Base-by-base conservation (phyloP, 257 asterid genomes). In the Echium plantagineum region DNA sequence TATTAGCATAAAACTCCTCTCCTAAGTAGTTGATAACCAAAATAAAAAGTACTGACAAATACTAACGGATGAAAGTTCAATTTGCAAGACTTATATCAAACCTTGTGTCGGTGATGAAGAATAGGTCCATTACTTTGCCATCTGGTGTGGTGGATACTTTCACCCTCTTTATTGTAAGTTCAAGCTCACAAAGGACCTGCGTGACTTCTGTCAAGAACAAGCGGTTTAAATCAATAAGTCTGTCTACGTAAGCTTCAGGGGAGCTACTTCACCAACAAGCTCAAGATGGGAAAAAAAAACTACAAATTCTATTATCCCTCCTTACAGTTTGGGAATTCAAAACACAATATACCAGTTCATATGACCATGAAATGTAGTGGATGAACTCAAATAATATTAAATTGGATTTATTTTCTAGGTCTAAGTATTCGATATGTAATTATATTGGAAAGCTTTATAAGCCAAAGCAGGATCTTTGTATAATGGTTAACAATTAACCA, bases 71-170 rank as follows among this genome's bases (percentile, higher is more conserved):
- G 49, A 10, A 10, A 48, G 52, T 6, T 55, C 17, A 22, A 18
- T 7, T n/a, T 54, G 32, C 21, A 53, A 46, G 53, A 42, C n/a
- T n/a, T n/a, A n/a, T 48, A 71, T 21, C 46, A 57, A 66, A 88
- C 96, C 96, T 89, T 52, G 81, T 74, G 68, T 88, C 96, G 0
- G 94, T 85, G 63, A 89, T 76, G 83, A 83, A 89, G 85, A 89
- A 86, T 73, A 89, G 85, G 32, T 85, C 94, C 84, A 89, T 75
- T 61, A 83, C 95, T 81, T 74, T 89, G 71, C 94, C 95, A 30
- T 89, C 96, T 21, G 96, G 96, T 20, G 96, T 89, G 32, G 95
- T 89, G n/a, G 95, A 85, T 19, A 85, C 83, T 72, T 89, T 89
- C 51, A 89, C 96, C 78, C 74, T 77, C 87, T 80, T 71, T 55